These are phyloP conservation scores for Fraxinus xanthoxyloides DNA, from an alignment of 305 asterid genomes.

Conservation along the genomic window DNA sequence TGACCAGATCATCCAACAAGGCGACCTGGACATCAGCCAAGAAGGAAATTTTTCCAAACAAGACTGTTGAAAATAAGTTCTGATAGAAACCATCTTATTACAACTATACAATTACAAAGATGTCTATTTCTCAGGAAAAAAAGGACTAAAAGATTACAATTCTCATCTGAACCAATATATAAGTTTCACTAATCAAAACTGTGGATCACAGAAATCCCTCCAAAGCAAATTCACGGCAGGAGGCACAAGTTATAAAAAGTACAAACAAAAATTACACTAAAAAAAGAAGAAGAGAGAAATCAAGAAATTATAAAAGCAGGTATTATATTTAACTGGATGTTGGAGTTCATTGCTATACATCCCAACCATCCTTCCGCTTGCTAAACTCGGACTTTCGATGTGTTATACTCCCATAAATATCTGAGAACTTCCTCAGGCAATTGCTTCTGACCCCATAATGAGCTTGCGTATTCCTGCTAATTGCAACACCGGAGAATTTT, in stretches of 20 bases:
- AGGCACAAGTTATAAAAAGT: neutral
- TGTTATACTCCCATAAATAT: slow-evolving; percentile 64
- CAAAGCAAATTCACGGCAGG: slow-evolving; percentile 20
- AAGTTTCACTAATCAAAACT: slow-evolving; percentile 15
- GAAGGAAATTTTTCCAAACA: neutral
- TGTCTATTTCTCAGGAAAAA: neutral
- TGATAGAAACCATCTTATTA: neutral
- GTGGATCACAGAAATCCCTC: neutral
- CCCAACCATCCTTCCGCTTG: slow-evolving; percentile 91
- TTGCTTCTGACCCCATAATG: slow-evolving; percentile 77
- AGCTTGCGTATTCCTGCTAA: slow-evolving; percentile 83
- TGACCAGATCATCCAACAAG: neutral
- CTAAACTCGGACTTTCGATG: slow-evolving; percentile 54
- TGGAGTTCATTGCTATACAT: slow-evolving; percentile 44
- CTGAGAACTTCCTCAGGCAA: slow-evolving; percentile 59
- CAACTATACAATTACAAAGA: slow-evolving; percentile 6
- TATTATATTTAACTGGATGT: slow-evolving; percentile 15
- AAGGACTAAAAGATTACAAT: neutral
- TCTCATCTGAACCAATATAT: slow-evolving; percentile 13
- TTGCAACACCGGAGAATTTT: slow-evolving; percentile 79
- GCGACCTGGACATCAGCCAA: neutral
- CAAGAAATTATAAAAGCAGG: neutral
- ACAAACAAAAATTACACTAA: slow-evolving; percentile 18
- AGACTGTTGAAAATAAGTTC: neutral
- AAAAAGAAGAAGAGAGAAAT: neutral